Evolutionary conservation across 2,329 filamentous ascomycete genomes (phyloP), one percentile per base, ranked within the genome.

Genomic region (Scolecobasidium constrictum): DNA sequence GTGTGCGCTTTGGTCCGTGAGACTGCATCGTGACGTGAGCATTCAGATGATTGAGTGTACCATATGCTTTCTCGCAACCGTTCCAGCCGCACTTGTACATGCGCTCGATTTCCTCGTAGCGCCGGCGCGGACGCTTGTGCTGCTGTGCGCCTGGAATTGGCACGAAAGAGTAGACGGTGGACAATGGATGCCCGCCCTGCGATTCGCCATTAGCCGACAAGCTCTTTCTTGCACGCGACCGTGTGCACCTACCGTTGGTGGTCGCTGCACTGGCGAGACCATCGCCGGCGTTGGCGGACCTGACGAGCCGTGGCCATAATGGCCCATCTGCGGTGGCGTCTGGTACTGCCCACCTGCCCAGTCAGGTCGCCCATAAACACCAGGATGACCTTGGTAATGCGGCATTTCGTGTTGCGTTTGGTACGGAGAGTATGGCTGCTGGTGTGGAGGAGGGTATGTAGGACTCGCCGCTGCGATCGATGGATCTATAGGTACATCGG

Each of bases 11-110:
- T 52, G 78, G 72, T 9, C 92, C 92, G 55, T 98, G 92, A 47
- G 86, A 92, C 63, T 98, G 92, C 92, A 96, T 96, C 12, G 92
- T 96, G 38, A 98, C 92, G 58, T 98, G 92, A 31, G 92, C 92
- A 58, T 98, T 98, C 53, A 98, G 63, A 61, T 98, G 92, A 63
- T 98, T 98, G 48, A 98, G 67, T 38, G 92, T 98, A 47, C 92
- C 92, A 53, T 98, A 98, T 3, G 92, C 92, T 67, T 98, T 98
- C 65, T 98, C 92, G 58, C 92, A 98, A 6, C 88, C 88, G 51
- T 95, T 90, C 86, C 87, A 96, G 19, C 90, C 92, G 58, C 92
- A 98, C 65, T 96, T 96, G 72, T 98, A 96, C 92, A 98, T 96
- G 58, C 92, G 81, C 69, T 98, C 92, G 54, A 98, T 98, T 61